A percentile compares a stretch with the other conserved stretches of the same genome.
Conservation (phyloP, 2,329 filamentous ascomycete species). For the Ilyonectria destructans region DNA sequence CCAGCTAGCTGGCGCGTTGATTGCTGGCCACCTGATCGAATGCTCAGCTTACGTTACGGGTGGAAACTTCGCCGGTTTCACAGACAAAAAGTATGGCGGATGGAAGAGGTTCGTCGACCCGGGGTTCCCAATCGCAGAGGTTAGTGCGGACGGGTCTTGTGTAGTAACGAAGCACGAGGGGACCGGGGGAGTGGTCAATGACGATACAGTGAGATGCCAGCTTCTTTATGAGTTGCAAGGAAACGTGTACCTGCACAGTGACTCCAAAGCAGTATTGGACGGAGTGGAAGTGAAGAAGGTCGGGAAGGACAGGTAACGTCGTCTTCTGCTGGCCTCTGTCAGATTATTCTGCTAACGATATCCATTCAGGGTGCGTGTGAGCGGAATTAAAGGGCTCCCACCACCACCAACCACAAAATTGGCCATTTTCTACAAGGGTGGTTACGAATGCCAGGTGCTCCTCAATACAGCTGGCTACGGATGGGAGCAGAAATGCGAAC, state of each 20-base stretch:
- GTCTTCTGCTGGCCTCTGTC: background rate
- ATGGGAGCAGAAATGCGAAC: constrained; percentile 22
- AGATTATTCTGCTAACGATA: background rate
- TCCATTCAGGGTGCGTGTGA: constrained; percentile 17
- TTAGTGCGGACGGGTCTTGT: constrained; percentile 61
- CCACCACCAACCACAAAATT: constrained; percentile 25
- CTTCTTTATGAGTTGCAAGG: constrained; percentile 26
- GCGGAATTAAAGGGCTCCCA: constrained; percentile 17
- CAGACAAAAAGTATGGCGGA: constrained; percentile 41
- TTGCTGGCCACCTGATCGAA: constrained; percentile 66
- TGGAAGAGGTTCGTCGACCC: constrained; percentile 51
- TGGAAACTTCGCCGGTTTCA: constrained; percentile 64
- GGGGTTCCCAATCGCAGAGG: constrained; percentile 66
- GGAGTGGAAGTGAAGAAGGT: constrained; percentile 31
- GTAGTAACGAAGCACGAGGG: constrained; percentile 52
- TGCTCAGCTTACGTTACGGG: constrained; percentile 68
- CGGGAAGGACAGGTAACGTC: constrained; percentile 17
- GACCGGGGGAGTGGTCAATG: constrained; percentile 15
- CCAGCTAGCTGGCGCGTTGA: constrained; percentile 61
- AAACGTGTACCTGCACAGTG: constrained; percentile 25
- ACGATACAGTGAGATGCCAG: constrained; percentile 23
- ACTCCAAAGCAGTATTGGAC: constrained; percentile 27
- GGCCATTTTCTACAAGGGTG: constrained; percentile 24
- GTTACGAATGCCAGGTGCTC: constrained; percentile 15
- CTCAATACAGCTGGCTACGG: constrained; percentile 20